Base-by-base conservation (phyloP, 2,329 filamentous ascomycete species). In the Macroventuria anomochaeta region DNA sequence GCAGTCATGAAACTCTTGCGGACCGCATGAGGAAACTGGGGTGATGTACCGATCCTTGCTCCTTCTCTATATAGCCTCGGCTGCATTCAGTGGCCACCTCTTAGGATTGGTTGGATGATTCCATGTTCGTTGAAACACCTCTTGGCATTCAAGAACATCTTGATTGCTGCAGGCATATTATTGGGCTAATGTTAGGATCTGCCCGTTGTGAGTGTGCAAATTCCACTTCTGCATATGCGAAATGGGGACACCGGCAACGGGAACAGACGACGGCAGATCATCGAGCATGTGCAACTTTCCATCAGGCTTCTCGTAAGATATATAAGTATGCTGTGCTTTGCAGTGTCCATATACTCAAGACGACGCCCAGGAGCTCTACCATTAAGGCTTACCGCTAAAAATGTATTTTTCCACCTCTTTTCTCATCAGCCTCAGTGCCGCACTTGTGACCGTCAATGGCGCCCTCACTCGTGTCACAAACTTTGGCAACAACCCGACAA, bases 401-500 rank as follows among this genome's bases (percentile, higher is more conserved):
- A 62, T 62, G 59, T 46, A 50, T 25, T 33, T 58, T 25, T 33
- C 46, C 3, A 48, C 36, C 21, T 33, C 36, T 34, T 13, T 41
- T 25, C 15, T 48, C 20, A n/a, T 47, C 26, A 32, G 37, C 15
- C 10, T 48, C 47, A 31, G 46, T 41, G 32, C 47, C 11, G 34
- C 50, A n/a, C 37, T 29, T 20, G 37, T 51, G 18, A 55, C 53
- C 26, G 54, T 47, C 26, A 55, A 61, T 57, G 58, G 49, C 41
- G 59, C 61, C 0, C 62, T 70, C 28, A 51, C 57, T 21, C 68
- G 75, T 37, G 75, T 82, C 47, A 70, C 69, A 5, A 63, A 70
- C 57, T 81, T 78, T 42, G 79, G 79, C 11, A 60, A 56, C 31
- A 69, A 69, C 26, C 76, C 79, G 6, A 78, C 76, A 15, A 78